Base-by-base conservation (phyloP, 2,329 filamentous ascomycete genomes). In the Trichoderma harzianum region DNA sequence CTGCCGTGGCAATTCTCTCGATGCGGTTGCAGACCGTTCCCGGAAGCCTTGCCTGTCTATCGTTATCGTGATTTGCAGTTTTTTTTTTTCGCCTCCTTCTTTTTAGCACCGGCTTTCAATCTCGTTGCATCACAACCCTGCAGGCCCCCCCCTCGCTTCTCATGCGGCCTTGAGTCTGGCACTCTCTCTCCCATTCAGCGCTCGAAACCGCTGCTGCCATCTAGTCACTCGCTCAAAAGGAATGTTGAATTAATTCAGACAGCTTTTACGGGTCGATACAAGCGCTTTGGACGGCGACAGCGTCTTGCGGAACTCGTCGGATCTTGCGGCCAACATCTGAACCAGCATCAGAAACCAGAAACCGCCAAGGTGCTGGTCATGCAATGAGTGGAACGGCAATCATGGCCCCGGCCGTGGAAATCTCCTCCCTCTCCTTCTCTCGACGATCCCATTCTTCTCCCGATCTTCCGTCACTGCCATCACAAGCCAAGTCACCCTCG, bases 381-480 rank as follows among this genome's bases (percentile, higher is more conserved):
- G 80, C 78, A 74, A 81, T 81, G 80, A 79, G 78, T 67, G 78
- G 77, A 69, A 76, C 80, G 73, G 79, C 79, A 60, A 74, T 80
- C 76, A 80, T 79, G 77, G 83, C 83, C 82, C 79, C 82, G 73
- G 77, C 81, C 78, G 80, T 80, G 74, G 77, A 80, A 74, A 77
- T 80, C 74, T 72, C 74, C 65, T 76, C 78, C 16, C 73, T 77
- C 62, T 74, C 72, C 67, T 79, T 81, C 73, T 71, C 78, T 72
- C 78, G 78, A 74, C 78, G 79, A 74, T 81, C 82, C 57, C 78
- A 79, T 72, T 80, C 80, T n/a, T 79, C 76, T 66, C 77, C 79
- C 21, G 76, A 81, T 28, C 73, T 81, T 68, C 75, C 78, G 36
- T 78, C 79, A 24, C 69, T 78, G 55, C 76, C 80, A 16, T 74